Evolutionary conservation across 108 stramenopile species (phyloP), one percentile per base, ranked within the genome.

Genomic region (Parietichytrium sp.): DNA sequence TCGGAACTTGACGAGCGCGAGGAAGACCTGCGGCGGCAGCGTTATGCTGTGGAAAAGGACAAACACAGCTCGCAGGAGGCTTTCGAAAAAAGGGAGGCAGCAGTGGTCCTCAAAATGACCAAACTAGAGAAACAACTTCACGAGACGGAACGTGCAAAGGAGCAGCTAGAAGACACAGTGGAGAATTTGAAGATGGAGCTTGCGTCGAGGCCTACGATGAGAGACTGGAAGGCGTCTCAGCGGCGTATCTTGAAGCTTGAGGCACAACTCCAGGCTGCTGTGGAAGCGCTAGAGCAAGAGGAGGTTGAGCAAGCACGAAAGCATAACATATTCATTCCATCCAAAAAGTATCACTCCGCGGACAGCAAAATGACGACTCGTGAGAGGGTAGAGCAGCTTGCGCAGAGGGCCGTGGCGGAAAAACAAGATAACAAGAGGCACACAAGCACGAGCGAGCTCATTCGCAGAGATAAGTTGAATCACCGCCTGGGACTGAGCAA

Each of bases 161-260:
- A 51, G 31, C 54, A 16, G 20, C 45, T 49, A 33, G 45, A 13
- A 3, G 80, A 81, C 47, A 33, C 51, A 26, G 77, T 50, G 47
- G 45, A 82, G 25, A 85, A 79, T 42, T 78, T 85, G 15, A 81
- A 80, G 18, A 51, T 79, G 15, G 81, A 81, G 51, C 77, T 78
- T 4, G 48, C 78, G 20, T 36, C 38, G 2, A 77, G 84, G 18
- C 84, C 84, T 16, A 82, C 84, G 1, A 53, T 82, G 45, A 55
- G 49, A 30, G 51, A 78, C 49, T 82, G 82, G 81, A 82, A 82
- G 23, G 55, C 77, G 15, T n/a, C 52, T 6, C 81, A 83, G 47
- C 81, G 77, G 10, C 81, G 79, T 7, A 80, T 82, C 33, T 47
- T 51, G 27, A 33, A 82, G 54, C 80, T 84, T 54, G 83, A 84